Evolutionary conservation across 495 filamentous ascomycete species (phyloP), one percentile per base, ranked within the genome.

Genomic region (Thermothielavioides terrestris): DNA sequence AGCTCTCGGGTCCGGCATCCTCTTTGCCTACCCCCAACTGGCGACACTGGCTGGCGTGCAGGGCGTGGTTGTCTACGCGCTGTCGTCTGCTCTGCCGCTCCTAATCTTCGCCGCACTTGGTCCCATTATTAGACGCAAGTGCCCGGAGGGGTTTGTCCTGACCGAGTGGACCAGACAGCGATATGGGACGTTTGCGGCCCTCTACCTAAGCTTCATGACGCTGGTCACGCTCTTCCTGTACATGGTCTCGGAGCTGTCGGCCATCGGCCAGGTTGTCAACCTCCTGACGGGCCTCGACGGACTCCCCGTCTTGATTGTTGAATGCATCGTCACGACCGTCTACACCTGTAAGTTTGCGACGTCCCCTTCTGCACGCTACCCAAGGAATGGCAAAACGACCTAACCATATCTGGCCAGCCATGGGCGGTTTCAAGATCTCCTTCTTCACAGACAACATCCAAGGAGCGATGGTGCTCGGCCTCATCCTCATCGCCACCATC

Each of bases 381-480:
- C n/a, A n/a, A n/a, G n/a, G n/a, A n/a, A n/a, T n/a, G n/a, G n/a
- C n/a, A n/a, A n/a, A n/a, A n/a, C n/a, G n/a, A n/a, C n/a, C 50
- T 56, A 39, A 43, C n/a, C 43, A 27, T n/a, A 11, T 40, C 10
- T 27, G 42, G 21, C 3, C 49, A 86, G 84, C 84, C 17, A 64
- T 87, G 11, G 85, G 85, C 47, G 85, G 85, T 1, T 89, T 89
- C 72, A 74, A 74, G 25, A 81, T 88, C 40, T 88, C 85, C 1
- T 88, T 89, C 58, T 65, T 87, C 49, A 89, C 85, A 12, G 85
- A 89, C 63, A 87, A 82, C 54, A 75, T 89, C 41, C 85, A 89
- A 60, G 85, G 83, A 39, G 72, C 73, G 18, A 84, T 89, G 81
- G 84, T 89, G 6, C 67, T 82, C 21, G 68, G 73, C 9, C 74